Evolutionary conservation across 768 basidiomycete species (phyloP).

Genomic region (Sporobolomyces roseus): DNA sequence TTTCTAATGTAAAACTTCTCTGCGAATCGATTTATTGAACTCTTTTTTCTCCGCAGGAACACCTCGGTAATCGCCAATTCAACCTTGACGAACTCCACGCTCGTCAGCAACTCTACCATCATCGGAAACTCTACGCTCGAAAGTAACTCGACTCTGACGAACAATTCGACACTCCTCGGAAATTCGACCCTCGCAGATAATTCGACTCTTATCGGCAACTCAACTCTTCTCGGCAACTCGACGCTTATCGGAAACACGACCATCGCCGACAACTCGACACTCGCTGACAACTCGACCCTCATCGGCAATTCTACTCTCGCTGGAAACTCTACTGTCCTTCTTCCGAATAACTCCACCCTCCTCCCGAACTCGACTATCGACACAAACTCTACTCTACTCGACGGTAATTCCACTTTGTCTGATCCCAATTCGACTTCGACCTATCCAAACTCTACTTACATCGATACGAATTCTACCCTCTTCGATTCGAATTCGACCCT

Average conservation of each 20-base stretch:
- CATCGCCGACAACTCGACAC: too few species aligned
- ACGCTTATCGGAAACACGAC: not conserved
- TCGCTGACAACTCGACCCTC: too few species aligned
- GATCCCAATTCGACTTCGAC: not conserved
- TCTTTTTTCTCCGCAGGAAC: not conserved
- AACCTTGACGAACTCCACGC: conserved; percentile 1
- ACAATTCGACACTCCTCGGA: not conserved
- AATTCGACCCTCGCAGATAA: not conserved
- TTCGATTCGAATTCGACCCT: not conserved
- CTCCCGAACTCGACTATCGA: not conserved
- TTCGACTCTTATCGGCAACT: too few species aligned
- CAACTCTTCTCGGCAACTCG: too few species aligned
- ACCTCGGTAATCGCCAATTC: not conserved
- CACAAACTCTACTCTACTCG: not conserved
- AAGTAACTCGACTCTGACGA: not conserved
- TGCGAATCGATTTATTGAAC: not conserved
- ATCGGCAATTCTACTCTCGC: too few species aligned
- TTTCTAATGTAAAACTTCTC: not conserved
- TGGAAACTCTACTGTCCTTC: too few species aligned
- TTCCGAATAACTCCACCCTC: not conserved
- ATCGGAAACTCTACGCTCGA: not conserved
- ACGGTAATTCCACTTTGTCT: not conserved
- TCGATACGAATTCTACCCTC: not conserved
- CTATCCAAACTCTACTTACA: not conserved
- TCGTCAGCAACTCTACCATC: not conserved